Evolutionary conservation across 179 eudicot genomes (phyloP).

Genomic region (Drosera spatulata): DNA sequence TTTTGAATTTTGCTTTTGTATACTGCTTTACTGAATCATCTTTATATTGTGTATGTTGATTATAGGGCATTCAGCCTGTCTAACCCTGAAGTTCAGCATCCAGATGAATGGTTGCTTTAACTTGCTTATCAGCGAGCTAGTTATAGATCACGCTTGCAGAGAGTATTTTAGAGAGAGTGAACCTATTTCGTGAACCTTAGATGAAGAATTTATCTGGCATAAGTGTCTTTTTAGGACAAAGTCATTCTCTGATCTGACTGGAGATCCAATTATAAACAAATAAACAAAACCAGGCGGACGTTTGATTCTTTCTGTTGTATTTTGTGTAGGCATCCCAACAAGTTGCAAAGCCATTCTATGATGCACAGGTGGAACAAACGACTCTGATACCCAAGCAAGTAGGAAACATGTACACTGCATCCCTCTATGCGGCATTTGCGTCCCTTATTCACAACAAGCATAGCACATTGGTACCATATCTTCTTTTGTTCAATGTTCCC

Average conservation of each 20-base stretch:
- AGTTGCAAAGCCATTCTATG: slow-evolving; percentile 77
- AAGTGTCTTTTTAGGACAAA: not conserved
- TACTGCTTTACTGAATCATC: too few relatives aligned
- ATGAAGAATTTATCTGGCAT: not conserved
- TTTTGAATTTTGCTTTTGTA: too few relatives aligned
- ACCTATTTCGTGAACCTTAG: not conserved
- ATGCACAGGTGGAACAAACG: slow-evolving; percentile 66
- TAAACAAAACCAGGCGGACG: not conserved
- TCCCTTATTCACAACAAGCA: slow-evolving; percentile 81
- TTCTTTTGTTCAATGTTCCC: not conserved
- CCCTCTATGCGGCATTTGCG: slow-evolving; percentile 86
- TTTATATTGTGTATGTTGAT: too few relatives aligned
- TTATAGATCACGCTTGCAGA: too few relatives aligned
- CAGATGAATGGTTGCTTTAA: not conserved
- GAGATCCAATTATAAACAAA: not conserved
- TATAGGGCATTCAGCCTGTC: too few relatives aligned
- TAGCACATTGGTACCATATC: slow-evolving; percentile 51
- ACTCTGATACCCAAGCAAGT: slow-evolving; percentile 91
- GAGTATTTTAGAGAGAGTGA: not conserved
- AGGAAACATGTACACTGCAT: slow-evolving; percentile 98
- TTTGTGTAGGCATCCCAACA: slow-evolving; percentile 62
- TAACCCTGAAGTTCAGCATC: not conserved
- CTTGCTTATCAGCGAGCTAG: too few relatives aligned
- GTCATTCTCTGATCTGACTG: not conserved
- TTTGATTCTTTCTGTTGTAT: not conserved